Conservation (phyloP, 2,329 filamentous ascomycete genomes). For the Aspergillus pseudoviridinutans region DNA sequence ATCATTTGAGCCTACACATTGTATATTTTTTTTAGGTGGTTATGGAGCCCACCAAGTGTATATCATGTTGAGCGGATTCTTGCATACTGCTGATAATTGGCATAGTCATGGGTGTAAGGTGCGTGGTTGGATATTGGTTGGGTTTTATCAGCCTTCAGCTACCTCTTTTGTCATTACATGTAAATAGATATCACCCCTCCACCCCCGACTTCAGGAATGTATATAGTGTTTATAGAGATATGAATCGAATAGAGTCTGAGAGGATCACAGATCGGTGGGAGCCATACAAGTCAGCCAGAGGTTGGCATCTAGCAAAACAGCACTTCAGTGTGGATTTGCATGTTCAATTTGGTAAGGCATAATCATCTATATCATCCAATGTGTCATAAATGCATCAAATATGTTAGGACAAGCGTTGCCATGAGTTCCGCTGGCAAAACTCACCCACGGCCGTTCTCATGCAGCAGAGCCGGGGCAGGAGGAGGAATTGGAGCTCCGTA, state of each 20-base stretch:
- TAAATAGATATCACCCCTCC: constrained; percentile 8
- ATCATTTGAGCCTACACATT: neutral
- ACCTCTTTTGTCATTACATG: constrained; percentile 11
- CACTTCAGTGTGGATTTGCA: neutral
- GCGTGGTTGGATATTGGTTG: neutral
- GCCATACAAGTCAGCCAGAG: neutral
- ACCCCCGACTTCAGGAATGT: neutral
- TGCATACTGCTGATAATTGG: neutral
- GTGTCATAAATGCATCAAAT: neutral
- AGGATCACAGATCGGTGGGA: neutral
- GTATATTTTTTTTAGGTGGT: neutral
- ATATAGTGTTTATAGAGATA: constrained; percentile 1
- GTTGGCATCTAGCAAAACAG: neutral
- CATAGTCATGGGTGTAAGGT: neutral
- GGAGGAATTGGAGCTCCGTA: constrained; percentile 18
- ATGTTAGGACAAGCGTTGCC: neutral
- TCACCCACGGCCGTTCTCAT: constrained; percentile 20
- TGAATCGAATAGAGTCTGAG: neutral
- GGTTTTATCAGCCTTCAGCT: neutral
- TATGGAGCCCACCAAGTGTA: neutral
- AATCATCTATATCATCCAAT: neutral
- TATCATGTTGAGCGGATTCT: neutral
- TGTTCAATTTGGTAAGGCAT: neutral
- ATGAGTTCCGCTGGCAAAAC: neutral
- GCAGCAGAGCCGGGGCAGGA: constrained; percentile 15